phyloP scores from a whole-genome alignment of 2,329 filamentous ascomycete genomes.

The Thielaviopsis ethacetica region DNA sequence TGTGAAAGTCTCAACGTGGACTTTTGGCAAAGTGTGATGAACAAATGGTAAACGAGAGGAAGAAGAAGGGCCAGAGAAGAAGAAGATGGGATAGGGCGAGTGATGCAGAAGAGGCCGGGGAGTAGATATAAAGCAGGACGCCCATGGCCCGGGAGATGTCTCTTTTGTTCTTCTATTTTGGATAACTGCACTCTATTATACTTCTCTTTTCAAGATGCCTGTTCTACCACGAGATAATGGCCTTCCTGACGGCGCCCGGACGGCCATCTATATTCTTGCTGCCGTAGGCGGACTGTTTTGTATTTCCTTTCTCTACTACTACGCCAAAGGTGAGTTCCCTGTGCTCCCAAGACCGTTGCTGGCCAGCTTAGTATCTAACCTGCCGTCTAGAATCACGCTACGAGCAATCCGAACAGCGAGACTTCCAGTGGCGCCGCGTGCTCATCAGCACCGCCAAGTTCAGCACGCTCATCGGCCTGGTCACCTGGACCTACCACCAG shows the following conservation, averaged over 20 bases:
- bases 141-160: no score
- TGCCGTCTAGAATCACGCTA: slow-evolving; percentile 4
- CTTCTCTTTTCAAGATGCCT: no score
- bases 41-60: no score
- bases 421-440: slow-evolving; percentile 4
- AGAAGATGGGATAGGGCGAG: no score
- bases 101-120: no score
- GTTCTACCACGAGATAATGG: background rate
- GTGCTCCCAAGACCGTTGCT: no score
- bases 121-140: no score
- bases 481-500: slow-evolving; percentile 9
- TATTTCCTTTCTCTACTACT: slow-evolving; percentile 6
- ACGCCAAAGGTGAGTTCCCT: slow-evolving; percentile 3
- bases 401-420: slow-evolving; percentile 3
- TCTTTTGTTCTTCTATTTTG: no score
- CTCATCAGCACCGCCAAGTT: slow-evolving; percentile 1
- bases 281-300: slow-evolving; percentile 3
- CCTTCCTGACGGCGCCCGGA: background rate
- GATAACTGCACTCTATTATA: no score
- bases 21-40: no score
- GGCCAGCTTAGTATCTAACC: background rate
- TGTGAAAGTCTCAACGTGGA: no score
- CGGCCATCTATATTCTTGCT: slow-evolving; percentile 2
- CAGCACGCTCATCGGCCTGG: slow-evolving; percentile 2
- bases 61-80: no score